These are phyloP conservation scores for Chloropicon primus DNA, from an alignment of 139 green algal genomes.

Conservation along the genomic window DNA sequence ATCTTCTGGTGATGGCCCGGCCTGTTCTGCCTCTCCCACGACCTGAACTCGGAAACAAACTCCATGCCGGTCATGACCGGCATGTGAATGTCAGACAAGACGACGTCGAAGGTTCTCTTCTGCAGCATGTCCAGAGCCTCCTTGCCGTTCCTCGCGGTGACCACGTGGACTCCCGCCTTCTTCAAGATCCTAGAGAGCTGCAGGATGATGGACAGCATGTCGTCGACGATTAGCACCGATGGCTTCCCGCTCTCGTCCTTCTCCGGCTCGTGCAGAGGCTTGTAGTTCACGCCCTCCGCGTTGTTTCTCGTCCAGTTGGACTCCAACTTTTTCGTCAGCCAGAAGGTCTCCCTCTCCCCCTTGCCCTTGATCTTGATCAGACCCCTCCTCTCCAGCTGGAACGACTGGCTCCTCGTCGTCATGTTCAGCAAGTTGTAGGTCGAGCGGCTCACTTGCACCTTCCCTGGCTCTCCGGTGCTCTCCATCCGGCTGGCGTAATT, in stretches of 20 bases:
- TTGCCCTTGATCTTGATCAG: background rate
- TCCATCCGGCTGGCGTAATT: background rate
- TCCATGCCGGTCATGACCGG: background rate
- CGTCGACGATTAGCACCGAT: background rate
- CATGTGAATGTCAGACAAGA: background rate
- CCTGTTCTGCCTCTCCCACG: background rate
- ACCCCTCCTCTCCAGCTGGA: background rate
- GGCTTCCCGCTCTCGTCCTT: background rate
- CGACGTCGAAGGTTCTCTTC: background rate
- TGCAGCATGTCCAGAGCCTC: background rate
- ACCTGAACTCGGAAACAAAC: background rate
- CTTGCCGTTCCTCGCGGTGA: background rate
- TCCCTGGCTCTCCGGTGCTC: background rate
- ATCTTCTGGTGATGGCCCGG: background rate
- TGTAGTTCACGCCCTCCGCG: background rate
- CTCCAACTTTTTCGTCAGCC: background rate
- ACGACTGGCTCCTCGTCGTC: background rate
- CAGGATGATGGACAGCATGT: background rate
- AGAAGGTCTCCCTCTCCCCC: background rate
- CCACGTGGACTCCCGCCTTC: background rate
- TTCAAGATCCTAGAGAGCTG: background rate
- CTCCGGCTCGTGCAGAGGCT: background rate
- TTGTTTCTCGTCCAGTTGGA: background rate
- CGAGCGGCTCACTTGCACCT: background rate
- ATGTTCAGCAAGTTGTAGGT: background rate